Percentiles rank a stretch among this genome's conserved stretches.
Conservation (phyloP, 495 filamentous ascomycete genomes). For the Penicillium chermesinum region DNA sequence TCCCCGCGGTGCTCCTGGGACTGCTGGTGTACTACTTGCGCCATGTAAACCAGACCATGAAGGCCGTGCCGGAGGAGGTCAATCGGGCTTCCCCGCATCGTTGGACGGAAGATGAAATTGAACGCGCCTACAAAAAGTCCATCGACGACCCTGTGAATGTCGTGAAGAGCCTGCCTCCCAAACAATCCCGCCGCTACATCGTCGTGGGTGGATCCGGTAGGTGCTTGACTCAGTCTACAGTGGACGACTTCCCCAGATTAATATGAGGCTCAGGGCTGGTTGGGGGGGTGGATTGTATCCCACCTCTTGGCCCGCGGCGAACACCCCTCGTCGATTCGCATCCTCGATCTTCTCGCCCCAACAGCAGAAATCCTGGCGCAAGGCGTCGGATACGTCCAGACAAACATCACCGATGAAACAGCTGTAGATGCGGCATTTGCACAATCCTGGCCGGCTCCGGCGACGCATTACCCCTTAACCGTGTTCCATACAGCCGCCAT, state of each 20-base stretch:
- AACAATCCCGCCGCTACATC: conserved; percentile 50
- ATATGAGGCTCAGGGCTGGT: conserved; percentile 41
- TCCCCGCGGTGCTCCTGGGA: conserved; percentile 14
- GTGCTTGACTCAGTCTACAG: conserved; percentile 15
- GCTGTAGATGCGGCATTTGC: not conserved
- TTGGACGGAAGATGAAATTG: conserved; percentile 49
- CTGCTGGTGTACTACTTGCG: conserved; percentile 41
- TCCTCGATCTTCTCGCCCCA: not conserved
- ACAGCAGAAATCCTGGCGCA: not conserved
- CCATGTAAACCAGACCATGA: conserved; percentile 49
- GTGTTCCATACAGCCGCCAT: conserved; percentile 55
- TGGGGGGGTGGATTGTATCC: conserved; percentile 50
- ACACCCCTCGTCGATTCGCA: not conserved
- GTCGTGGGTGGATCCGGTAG: conserved; percentile 54
- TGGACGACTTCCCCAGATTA: not conserved
- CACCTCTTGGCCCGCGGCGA: conserved; percentile 53
- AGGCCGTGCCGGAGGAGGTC: conserved; percentile 42
- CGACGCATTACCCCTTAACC: conserved; percentile 45
- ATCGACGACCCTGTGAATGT: conserved; percentile 44
- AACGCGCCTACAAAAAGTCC: conserved; percentile 42
- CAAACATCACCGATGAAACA: not conserved
- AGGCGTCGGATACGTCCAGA: not conserved
- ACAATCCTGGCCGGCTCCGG: not conserved
- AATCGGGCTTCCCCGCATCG: conserved; percentile 38
- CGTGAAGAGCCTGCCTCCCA: conserved; percentile 45